Percentiles rank a stretch among this genome's conserved stretches.
These are phyloP conservation scores for Pyricularia sp. DNA, from an alignment of 2,329 filamentous ascomycete genomes.

Conservation along the genomic window DNA sequence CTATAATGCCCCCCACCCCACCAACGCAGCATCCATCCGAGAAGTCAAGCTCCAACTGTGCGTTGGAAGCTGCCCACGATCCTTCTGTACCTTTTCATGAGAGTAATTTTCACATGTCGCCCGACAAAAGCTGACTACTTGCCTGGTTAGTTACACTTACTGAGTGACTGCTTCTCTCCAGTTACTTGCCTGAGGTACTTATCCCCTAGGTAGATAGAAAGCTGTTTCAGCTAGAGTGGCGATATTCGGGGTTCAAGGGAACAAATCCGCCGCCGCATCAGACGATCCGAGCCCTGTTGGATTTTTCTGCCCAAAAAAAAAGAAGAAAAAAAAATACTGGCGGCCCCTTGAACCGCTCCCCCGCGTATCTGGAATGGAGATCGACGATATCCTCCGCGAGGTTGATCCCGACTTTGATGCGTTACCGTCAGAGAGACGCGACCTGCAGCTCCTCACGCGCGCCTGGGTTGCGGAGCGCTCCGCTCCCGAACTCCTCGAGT, in stretches of 20 bases:
- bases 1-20: not conserved
- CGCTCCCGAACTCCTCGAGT: constrained; percentile 78
- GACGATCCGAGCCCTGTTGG: not conserved
- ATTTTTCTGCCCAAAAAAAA: not conserved
- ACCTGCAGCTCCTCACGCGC: constrained; percentile 80
- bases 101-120: not conserved
- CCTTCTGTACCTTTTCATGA: not conserved
- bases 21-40: not conserved
- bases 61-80: not conserved
- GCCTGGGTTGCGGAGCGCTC: constrained; percentile 89
- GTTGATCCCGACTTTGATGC: constrained; percentile 48
- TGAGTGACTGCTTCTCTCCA: not conserved
- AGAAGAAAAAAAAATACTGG: not conserved
- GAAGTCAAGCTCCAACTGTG: not conserved
- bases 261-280: not conserved
- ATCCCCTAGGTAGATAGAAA: not conserved
- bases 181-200: not conserved
- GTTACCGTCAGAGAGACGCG: constrained; percentile 48
- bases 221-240: not conserved
- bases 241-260: not conserved
- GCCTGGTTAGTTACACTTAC: not conserved
- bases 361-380: constrained; percentile 44
- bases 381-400: constrained; percentile 66
- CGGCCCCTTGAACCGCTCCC: not conserved
- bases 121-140: not conserved